Evolutionary conservation across 352 stramenopile genomes (phyloP).

Genomic region (Globisporangium perplexum): DNA sequence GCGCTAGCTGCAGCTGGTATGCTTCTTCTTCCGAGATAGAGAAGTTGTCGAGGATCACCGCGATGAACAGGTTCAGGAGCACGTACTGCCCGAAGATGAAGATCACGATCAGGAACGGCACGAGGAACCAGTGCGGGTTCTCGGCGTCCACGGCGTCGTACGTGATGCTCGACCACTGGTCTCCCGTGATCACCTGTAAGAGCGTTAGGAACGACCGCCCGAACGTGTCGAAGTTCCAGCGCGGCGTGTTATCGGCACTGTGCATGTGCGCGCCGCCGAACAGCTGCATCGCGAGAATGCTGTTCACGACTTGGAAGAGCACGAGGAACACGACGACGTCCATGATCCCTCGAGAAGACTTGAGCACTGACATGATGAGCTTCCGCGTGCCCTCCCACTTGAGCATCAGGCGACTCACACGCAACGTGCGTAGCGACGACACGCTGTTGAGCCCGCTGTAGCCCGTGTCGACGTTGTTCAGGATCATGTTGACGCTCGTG

Average conservation of each 20-base stretch:
- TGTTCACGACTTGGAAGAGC: slow-evolving; percentile 72
- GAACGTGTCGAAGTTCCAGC: slow-evolving; percentile 80
- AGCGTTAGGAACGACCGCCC: slow-evolving; percentile 64
- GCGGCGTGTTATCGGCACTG: slow-evolving; percentile 38
- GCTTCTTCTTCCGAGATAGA: slow-evolving; percentile 75
- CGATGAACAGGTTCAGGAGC: slow-evolving; percentile 79
- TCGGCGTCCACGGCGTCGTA: slow-evolving; percentile 69
- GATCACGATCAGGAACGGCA: slow-evolving; percentile 68
- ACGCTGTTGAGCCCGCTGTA: slow-evolving; percentile 62
- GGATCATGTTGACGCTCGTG: slow-evolving; percentile 60
- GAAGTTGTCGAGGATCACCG: slow-evolving; percentile 83
- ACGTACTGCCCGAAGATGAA: slow-evolving; percentile 79
- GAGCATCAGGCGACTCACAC: slow-evolving; percentile 69
- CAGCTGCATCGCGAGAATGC: slow-evolving; percentile 73
- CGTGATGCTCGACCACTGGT: slow-evolving; percentile 73
- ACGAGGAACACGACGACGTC: slow-evolving; percentile 73
- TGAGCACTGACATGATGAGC: slow-evolving; percentile 69
- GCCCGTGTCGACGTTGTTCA: slow-evolving; percentile 46
- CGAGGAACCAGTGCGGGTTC: slow-evolving; percentile 60
- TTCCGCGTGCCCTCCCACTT: slow-evolving; percentile 78
- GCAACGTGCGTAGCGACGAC: slow-evolving; percentile 65
- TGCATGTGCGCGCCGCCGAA: slow-evolving; percentile 53
- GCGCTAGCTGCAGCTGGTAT: slow-evolving; percentile 75
- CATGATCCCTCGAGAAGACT: slow-evolving; percentile 72
- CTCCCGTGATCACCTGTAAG: slow-evolving; percentile 70